phyloP scores from a whole-genome alignment of 1,139 yeast species.

The Magnusiomyces magnusii region DNA sequence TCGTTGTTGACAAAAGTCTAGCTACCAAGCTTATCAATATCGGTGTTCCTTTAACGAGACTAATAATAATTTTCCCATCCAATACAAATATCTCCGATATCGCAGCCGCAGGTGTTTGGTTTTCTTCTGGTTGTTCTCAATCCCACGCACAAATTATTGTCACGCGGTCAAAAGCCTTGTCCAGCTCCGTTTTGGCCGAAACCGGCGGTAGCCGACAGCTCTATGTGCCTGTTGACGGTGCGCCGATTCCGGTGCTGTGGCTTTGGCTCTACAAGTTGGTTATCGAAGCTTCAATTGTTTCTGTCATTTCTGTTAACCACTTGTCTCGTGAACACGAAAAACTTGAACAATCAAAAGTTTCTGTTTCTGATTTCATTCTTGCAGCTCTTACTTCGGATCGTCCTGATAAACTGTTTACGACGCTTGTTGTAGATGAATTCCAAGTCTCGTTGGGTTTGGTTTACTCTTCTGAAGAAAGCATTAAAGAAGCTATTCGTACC shows the following conservation, averaged over 20 bases:
- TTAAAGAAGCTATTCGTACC: constrained; percentile 70
- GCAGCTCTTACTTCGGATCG: constrained; percentile 70
- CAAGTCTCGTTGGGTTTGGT: constrained; percentile 79
- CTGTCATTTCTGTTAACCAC: constrained; percentile 39
- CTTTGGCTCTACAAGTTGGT: constrained; percentile 26
- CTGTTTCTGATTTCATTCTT: constrained; percentile 47
- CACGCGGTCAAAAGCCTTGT: constrained; percentile 10
- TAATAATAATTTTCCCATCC: constrained; percentile 34
- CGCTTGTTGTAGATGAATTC: constrained; percentile 66
- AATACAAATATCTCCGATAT: constrained; percentile 19
- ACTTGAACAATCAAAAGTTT: constrained; percentile 26
- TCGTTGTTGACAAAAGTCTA: constrained; percentile 40
- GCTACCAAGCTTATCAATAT: constrained; percentile 37
- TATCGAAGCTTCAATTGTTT: constrained; percentile 39
- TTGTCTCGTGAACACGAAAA: constrained; percentile 39
- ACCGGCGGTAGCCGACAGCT: constrained; percentile 42
- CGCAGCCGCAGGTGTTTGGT: constrained; percentile 27
- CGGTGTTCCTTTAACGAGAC: constrained; percentile 56
- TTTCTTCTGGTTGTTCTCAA: constrained; percentile 12
- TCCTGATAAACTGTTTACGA: constrained; percentile 74
- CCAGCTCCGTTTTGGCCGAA: constrained; percentile 25
- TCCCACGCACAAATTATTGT: background rate
- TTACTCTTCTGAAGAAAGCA: constrained; percentile 77
- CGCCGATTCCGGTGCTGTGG: constrained; percentile 20
- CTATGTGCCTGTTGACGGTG: constrained; percentile 30